These are phyloP conservation scores for Chrysoporthe deuterocubensis DNA, from an alignment of 2,329 filamentous ascomycete species.

Conservation along the genomic window DNA sequence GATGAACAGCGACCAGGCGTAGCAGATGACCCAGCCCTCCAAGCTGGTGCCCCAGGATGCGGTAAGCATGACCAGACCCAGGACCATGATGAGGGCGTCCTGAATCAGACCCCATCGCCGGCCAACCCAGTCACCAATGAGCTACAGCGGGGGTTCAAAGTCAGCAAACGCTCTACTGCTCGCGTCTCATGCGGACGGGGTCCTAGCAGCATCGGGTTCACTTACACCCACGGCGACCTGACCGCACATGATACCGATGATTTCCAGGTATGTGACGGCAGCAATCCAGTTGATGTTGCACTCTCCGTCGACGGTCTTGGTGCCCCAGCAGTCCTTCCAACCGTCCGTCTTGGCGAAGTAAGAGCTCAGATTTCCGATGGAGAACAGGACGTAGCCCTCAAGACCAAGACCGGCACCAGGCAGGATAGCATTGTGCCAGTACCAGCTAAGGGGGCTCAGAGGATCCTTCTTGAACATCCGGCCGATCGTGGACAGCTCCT, in stretches of 20 bases:
- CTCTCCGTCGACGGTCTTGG: conserved; percentile 50
- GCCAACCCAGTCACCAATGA: conserved; percentile 75
- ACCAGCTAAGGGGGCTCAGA: conserved; percentile 80
- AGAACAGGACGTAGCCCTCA: conserved; percentile 96
- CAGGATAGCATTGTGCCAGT: conserved; percentile 88
- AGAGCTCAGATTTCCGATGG: conserved; percentile 88
- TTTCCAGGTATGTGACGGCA: conserved; percentile 88
- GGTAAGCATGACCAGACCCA: conserved; percentile 89
- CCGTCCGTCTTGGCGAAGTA: conserved; percentile 67
- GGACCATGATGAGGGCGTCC: conserved; percentile 91
- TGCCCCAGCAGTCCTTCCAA: conserved; percentile 80
- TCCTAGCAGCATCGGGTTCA: conserved; percentile 23
- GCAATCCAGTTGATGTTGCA: conserved; percentile 83
- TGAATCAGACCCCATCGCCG: conserved; percentile 96
- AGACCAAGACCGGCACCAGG: conserved; percentile 90
- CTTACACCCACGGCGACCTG: conserved; percentile 84
- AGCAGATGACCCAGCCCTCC: conserved; percentile 97
- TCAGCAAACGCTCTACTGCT: conserved; percentile 4
- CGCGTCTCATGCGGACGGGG: background rate
- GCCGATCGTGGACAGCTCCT: conserved; percentile 71
- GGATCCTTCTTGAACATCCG: conserved; percentile 86
- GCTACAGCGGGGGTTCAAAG: conserved; percentile 36
- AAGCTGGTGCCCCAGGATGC: conserved; percentile 86
- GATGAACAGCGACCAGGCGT: conserved; percentile 93
- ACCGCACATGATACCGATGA: conserved; percentile 92